Percentiles rank a stretch among this genome's conserved stretches.
phyloP scores from a whole-genome alignment of 106 monocot genomes.

The Allium fistulosum region DNA sequence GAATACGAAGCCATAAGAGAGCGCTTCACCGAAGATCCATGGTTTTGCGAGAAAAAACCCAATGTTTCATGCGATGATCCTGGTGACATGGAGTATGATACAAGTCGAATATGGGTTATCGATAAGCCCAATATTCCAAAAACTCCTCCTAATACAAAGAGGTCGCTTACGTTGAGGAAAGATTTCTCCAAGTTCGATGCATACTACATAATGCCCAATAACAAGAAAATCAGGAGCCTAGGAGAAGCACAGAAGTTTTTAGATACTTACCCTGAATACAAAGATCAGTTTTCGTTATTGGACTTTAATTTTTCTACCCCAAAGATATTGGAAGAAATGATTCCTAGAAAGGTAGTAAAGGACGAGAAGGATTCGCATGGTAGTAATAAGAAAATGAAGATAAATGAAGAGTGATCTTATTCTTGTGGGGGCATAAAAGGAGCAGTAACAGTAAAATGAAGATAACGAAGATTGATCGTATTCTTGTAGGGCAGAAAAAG shows the following conservation, averaged over 20 bases:
- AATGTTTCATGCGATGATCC: conserved; percentile 59
- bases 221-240: conserved; percentile 54
- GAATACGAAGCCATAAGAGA: conserved; percentile 78
- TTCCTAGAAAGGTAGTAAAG: conserved; percentile 14
- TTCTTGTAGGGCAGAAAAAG: no score
- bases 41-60: conserved; percentile 48
- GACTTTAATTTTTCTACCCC: conserved; percentile 50
- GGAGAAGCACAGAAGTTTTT: conserved; percentile 70
- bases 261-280: conserved; percentile 57
- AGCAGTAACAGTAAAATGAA: no score
- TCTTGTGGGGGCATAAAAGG: not conserved
- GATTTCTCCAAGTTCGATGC: conserved; percentile 74
- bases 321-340: conserved; percentile 47
- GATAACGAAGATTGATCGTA: no score
- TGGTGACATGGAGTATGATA: conserved; percentile 65
- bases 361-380: conserved; percentile 14
- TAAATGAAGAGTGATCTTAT: not conserved
- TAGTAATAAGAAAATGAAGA: conserved; percentile 33
- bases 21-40: conserved; percentile 70
- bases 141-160: conserved; percentile 37
- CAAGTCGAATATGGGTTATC: conserved; percentile 57
- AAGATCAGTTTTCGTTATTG: conserved; percentile 22
- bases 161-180: conserved; percentile 45
- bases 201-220: conserved; percentile 75
- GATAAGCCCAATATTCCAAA: conserved; percentile 91